phyloP scores from a whole-genome alignment of 306 rosid species.

The Chamaecrista fasciculata region DNA sequence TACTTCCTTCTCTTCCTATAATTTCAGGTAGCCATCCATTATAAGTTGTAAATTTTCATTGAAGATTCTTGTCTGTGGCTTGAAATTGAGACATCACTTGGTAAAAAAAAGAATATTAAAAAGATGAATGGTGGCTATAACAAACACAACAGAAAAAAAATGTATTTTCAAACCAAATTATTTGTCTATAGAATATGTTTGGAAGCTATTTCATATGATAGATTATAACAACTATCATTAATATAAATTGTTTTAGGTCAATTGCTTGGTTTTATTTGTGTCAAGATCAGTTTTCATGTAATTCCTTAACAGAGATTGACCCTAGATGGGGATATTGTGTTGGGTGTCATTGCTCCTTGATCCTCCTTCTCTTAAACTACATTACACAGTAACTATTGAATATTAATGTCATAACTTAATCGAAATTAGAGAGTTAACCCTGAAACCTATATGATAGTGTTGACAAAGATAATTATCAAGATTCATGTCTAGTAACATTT shows the following conservation, averaged over 20 bases:
- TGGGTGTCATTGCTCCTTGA: constrained; percentile 11
- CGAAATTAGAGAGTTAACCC: not conserved
- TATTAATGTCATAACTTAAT: not conserved
- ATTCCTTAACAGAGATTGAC: not conserved
- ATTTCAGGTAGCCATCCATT: not conserved
- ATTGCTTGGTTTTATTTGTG: not conserved
- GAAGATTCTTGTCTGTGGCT: constrained; percentile 1
- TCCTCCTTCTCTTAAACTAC: not conserved
- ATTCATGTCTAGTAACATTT: not conserved
- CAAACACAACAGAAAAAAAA: not conserved
- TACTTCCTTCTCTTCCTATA: not conserved
- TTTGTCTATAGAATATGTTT: not conserved
- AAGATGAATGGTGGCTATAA: not conserved
- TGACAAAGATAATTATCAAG: too few relatives aligned
- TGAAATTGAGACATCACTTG: not conserved
- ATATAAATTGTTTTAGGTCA: not conserved
- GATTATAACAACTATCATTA: not conserved
- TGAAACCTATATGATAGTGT: not conserved
- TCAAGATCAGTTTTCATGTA: not conserved
- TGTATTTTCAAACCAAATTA: not conserved
- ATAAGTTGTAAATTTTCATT: not conserved
- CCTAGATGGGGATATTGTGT: not conserved
- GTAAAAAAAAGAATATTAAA: not conserved
- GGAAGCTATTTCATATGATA: not conserved
- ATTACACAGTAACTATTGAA: not conserved